phyloP scores from a whole-genome alignment of 257 asterid genomes.

The Solanum boliviense region DNA sequence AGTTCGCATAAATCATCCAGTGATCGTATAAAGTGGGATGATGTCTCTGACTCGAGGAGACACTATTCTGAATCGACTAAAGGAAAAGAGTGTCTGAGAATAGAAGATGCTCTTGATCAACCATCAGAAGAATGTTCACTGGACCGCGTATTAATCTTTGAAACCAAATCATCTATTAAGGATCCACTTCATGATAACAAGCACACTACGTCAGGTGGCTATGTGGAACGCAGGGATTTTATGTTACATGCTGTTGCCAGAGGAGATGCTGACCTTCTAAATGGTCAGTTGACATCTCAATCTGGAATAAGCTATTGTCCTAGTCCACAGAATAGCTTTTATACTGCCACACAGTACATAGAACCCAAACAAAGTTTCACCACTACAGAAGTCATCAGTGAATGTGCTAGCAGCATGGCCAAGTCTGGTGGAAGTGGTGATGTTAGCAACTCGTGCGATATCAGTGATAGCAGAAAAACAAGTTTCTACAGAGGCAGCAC shows the following conservation, averaged over 20 bases:
- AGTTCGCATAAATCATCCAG: slow-evolving; percentile 25
- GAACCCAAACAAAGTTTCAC: slow-evolving; percentile 45
- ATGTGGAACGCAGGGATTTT: slow-evolving; percentile 17
- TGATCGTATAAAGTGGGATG: slow-evolving; percentile 5
- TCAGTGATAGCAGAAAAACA: slow-evolving; percentile 41
- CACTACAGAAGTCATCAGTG: slow-evolving; percentile 34
- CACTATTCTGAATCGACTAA: slow-evolving; percentile 5
- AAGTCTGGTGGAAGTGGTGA: slow-evolving; percentile 46
- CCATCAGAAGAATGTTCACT: slow-evolving; percentile 10
- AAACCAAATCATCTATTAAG: slow-evolving; percentile 8
- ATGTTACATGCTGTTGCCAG: slow-evolving; percentile 7
- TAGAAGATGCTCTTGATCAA: slow-evolving; percentile 13
- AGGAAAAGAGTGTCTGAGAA: slow-evolving; percentile 6
- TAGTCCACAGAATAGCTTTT: slow-evolving; percentile 37
- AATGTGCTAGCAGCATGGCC: slow-evolving; percentile 23
- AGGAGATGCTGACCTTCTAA: slow-evolving; percentile 13
- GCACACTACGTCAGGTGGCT: slow-evolving; percentile 17
- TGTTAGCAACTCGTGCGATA: slow-evolving; percentile 30
- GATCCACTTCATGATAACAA: slow-evolving; percentile 19
- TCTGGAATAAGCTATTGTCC: slow-evolving; percentile 13
- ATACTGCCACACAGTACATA: slow-evolving; percentile 21
- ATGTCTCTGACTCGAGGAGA: background rate
- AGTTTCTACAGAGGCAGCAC: slow-evolving; percentile 45
- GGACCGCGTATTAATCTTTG: background rate
- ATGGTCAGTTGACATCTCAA: slow-evolving; percentile 22